Evolutionary conservation across 495 filamentous ascomycete species (phyloP), one percentile per base, ranked within the genome.

Genomic region (Penicillium coffeae): DNA sequence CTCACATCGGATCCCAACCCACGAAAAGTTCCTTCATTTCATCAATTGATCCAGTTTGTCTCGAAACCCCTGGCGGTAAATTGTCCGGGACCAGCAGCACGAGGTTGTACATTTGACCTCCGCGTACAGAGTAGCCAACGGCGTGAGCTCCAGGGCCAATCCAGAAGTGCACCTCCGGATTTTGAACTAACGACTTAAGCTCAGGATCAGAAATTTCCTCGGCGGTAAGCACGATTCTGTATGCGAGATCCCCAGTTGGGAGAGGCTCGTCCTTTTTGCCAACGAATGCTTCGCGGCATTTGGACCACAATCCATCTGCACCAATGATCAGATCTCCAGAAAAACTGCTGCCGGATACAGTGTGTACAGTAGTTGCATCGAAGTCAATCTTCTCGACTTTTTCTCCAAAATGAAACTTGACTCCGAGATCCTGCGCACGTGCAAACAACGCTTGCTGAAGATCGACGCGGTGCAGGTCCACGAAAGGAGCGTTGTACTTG

Each of bases 41-140:
- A 25, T 82, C 78, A 22, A 85, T 68, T 22, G 77, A 77, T 2
- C 83, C 85, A 38, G 51, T 46, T 33, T 76, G 60, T 5, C 71
- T 80, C 15, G 74, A 76, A 5, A 83, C 68, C 13, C 75, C 74
- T 3, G 68, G 65, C 0, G 83, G 84, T 42, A 89, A 66, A 53
- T 84, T 79, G 56, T 90, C 86, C 1, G 86, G 86, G 15, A 83
- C 80, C 10, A 88, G 55, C 2, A 89, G 62, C 0, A 88, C 85
- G 47, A 89, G 77, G 51, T 89, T 89, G 49, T 81, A 82, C 63
- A 85, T 69, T 20, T 75, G 56, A 0, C 84, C 83, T 1, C 76
- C 78, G 5, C 78, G 69, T 3, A 89, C 48, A 2, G 82, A 83
- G 54, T 88, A 88, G 12, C 75, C 80, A 1, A 87, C 84, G 3